Evolutionary conservation across 139 green algal genomes (phyloP).

Genomic region (Raphidocelis subcapitata): DNA sequence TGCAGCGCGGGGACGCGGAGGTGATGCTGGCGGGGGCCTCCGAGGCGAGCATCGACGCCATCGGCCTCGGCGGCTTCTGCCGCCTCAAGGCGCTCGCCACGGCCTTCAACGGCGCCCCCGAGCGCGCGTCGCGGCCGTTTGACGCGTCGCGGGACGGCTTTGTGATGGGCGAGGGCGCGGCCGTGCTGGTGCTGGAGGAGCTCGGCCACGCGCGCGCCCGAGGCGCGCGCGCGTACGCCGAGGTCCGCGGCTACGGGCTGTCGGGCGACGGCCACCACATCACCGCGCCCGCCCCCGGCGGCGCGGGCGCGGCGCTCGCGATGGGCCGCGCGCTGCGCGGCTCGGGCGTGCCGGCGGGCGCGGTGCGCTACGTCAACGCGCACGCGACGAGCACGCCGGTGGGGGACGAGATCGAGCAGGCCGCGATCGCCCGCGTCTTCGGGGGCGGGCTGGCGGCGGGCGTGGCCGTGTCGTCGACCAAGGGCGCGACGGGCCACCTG

Average conservation of each 20-base stretch:
- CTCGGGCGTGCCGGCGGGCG: conserved; percentile 40
- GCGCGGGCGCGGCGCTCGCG: conserved; percentile 42
- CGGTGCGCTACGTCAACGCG: conserved; percentile 91
- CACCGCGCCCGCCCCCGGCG: conserved; percentile 74
- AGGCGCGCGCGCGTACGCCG: conserved; percentile 67
- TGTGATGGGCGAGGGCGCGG: conserved; percentile 92
- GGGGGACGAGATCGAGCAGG: conserved; percentile 76
- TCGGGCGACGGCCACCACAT: conserved; percentile 92
- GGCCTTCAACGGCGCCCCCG: conserved; percentile 14
- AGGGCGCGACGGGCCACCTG: conserved; percentile 90
- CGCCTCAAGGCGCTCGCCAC: conserved; percentile 75
- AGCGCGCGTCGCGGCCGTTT: conserved; percentile 69
- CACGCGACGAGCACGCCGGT: conserved; percentile 86
- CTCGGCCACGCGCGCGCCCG: conserved; percentile 72
- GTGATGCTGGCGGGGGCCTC: conserved; percentile 84
- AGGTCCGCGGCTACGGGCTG: conserved; percentile 87
- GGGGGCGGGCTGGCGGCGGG: conserved; percentile 19
- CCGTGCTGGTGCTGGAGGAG: conserved; percentile 81
- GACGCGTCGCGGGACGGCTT: conserved; percentile 86
- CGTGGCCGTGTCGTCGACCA: conserved; percentile 80
- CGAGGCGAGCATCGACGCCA: conserved; percentile 86
- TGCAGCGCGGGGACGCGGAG: conserved; percentile 84
- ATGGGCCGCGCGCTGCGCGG: conserved; percentile 25
- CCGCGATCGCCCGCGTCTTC: conserved; percentile 77
- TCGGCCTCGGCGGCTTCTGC: conserved; percentile 83